These are phyloP conservation scores for Diaporthe sp. DNA, from an alignment of 2,329 filamentous ascomycete species.

Conservation along the genomic window DNA sequence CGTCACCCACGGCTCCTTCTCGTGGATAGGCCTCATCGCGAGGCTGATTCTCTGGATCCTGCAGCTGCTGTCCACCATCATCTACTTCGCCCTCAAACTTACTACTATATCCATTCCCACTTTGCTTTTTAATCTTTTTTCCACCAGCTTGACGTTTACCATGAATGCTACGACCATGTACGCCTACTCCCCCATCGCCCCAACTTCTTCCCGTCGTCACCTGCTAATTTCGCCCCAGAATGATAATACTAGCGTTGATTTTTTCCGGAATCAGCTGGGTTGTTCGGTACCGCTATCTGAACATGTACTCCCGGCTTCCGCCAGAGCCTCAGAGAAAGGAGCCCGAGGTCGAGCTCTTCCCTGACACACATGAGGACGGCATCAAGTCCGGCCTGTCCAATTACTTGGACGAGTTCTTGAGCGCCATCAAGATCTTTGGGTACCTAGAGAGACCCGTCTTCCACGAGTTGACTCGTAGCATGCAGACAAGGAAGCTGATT, in stretches of 20 bases:
- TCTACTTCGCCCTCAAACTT: slow-evolving; percentile 88
- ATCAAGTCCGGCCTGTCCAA: slow-evolving; percentile 93
- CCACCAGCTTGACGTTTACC: slow-evolving; percentile 94
- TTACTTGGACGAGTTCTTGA: slow-evolving; percentile 97
- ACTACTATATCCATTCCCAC: slow-evolving; percentile 91
- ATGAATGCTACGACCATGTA: slow-evolving; percentile 99
- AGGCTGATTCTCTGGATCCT: slow-evolving; percentile 68
- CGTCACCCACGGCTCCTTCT: slow-evolving; percentile 57
- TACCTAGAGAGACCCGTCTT: slow-evolving; percentile 97
- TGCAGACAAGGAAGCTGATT: slow-evolving; percentile 97
- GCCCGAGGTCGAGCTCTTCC: slow-evolving; percentile 94
- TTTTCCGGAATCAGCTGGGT: slow-evolving; percentile 94
- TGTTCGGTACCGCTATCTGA: slow-evolving; percentile 93
- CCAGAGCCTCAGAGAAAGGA: slow-evolving; percentile 97
- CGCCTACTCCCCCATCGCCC: slow-evolving; percentile 48
- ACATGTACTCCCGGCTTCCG: slow-evolving; percentile 95
- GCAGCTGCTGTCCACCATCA: slow-evolving; percentile 68
- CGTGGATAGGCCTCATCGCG: slow-evolving; percentile 72
- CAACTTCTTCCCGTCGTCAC: slow-evolving; percentile 23
- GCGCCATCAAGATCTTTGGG: slow-evolving; percentile 98
- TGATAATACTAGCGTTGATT: slow-evolving; percentile 82
- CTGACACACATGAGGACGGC: slow-evolving; percentile 90
- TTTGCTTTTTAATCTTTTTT: slow-evolving; percentile 90
- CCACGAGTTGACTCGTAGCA: slow-evolving; percentile 95
- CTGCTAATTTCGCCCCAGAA: slow-evolving; percentile 58